Conservation (phyloP, 495 filamentous ascomycete genomes). For the Cudoniella acicularis region DNA sequence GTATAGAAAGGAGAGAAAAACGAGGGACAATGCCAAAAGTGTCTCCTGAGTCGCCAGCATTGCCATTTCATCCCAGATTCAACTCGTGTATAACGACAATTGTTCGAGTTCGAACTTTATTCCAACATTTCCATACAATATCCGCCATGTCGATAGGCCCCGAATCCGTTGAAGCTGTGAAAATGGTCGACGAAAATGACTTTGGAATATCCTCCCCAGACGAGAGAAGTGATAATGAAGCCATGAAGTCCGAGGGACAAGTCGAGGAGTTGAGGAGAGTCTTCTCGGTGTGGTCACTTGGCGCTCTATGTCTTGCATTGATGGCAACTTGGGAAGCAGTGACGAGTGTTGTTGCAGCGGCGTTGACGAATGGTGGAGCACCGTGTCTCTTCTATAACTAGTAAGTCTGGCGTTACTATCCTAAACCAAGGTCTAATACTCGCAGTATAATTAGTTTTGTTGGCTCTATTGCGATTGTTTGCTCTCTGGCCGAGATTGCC, state of each 20-base stretch:
- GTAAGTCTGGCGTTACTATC: conserved; percentile 19
- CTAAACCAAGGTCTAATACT: neutral
- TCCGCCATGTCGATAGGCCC: too few species aligned
- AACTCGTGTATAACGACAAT: too few species aligned
- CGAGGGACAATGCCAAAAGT: too few species aligned
- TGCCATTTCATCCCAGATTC: too few species aligned
- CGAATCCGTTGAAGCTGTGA: too few species aligned
- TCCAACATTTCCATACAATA: too few species aligned
- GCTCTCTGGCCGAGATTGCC: neutral
- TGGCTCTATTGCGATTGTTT: conserved; percentile 20
- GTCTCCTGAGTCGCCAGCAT: too few species aligned
- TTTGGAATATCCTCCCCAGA: neutral
- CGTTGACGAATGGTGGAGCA: conserved; percentile 22
- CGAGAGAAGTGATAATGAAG: conserved; percentile 1
- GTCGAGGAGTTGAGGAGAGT: conserved; percentile 13
- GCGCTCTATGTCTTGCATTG: conserved; percentile 19
- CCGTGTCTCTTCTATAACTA: conserved; percentile 36
- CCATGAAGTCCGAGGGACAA: neutral
- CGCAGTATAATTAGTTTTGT: conserved; percentile 24
- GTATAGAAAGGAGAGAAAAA: too few species aligned
- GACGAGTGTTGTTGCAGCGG: conserved; percentile 24
- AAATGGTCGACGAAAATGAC: too few species aligned
- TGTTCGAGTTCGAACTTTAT: too few species aligned
- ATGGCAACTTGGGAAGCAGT: conserved; percentile 36
- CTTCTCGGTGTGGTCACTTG: conserved; percentile 19